Conservation (phyloP, 805 yeast genomes). For the Cyberlindnera euphorbiae region DNA sequence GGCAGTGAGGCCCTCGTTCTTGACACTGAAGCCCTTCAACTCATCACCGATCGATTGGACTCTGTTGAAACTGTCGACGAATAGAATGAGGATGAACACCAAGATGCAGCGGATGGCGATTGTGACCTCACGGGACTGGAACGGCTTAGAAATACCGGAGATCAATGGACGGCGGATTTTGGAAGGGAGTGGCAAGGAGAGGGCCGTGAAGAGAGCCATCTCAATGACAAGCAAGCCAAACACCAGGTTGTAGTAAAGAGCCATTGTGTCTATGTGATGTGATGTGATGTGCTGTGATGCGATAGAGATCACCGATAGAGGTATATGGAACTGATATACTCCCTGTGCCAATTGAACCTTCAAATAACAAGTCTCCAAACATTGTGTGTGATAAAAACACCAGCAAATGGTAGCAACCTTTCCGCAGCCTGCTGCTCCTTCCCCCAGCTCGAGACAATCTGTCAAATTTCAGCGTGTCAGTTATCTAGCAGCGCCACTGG, state of each 20-base stretch:
- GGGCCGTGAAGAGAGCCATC: conserved; percentile 69
- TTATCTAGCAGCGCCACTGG: background rate
- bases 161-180: conserved; percentile 64
- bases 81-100: conserved; percentile 77
- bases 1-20: conserved; percentile 13
- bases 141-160: conserved; percentile 58
- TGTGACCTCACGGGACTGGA: conserved; percentile 64
- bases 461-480: background rate
- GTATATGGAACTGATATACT: too few relatives aligned
- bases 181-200: conserved; percentile 85
- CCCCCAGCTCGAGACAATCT: background rate
- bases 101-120: conserved; percentile 76
- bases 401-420: too few relatives aligned
- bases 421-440: background rate
- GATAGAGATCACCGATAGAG: background rate
- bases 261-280: too few relatives aligned
- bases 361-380: too few relatives aligned
- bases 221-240: conserved; percentile 76
- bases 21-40: conserved; percentile 34
- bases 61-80: conserved; percentile 84
- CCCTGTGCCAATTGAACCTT: too few relatives aligned
- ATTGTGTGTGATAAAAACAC: too few relatives aligned
- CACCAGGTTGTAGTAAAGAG: conserved; percentile 34
- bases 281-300: background rate
- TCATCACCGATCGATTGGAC: conserved; percentile 67